Conservation (phyloP, 257 asterid species). For the Solanum dulcamara region DNA sequence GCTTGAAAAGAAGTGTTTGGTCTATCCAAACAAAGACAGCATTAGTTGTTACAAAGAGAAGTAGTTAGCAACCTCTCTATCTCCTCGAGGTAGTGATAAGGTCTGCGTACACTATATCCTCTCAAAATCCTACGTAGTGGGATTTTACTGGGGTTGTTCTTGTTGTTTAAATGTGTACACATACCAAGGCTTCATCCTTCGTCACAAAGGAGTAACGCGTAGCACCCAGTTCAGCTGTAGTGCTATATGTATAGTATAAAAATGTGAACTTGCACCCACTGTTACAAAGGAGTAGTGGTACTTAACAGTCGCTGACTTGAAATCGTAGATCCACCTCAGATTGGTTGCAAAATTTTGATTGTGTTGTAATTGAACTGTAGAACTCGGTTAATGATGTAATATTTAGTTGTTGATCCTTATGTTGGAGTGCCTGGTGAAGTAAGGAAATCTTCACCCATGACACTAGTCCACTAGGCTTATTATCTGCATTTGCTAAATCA, state of each 20-base stretch:
- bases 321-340: background rate
- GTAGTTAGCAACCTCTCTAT: too few species aligned
- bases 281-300: background rate
- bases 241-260: background rate
- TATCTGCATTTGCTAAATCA: background rate
- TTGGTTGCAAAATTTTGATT: background rate
- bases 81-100: too few species aligned
- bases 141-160: too few species aligned
- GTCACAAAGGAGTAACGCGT: background rate
- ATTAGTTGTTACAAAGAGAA: background rate
- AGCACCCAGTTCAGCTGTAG: background rate
- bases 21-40: too few species aligned
- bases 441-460: background rate
- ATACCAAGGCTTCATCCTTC: background rate
- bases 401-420: background rate
- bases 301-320: background rate
- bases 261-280: background rate
- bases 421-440: background rate
- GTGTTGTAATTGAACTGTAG: background rate
- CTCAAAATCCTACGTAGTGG: too few species aligned
- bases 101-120: too few species aligned
- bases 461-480: background rate
- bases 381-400: background rate
- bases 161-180: background rate
- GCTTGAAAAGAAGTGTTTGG: too few species aligned